Percentiles rank a stretch among this genome's conserved stretches.
Evolutionary conservation across 371 early-diverging fungal species (phyloP).

Genomic region (Rhizopus delemar): DNA sequence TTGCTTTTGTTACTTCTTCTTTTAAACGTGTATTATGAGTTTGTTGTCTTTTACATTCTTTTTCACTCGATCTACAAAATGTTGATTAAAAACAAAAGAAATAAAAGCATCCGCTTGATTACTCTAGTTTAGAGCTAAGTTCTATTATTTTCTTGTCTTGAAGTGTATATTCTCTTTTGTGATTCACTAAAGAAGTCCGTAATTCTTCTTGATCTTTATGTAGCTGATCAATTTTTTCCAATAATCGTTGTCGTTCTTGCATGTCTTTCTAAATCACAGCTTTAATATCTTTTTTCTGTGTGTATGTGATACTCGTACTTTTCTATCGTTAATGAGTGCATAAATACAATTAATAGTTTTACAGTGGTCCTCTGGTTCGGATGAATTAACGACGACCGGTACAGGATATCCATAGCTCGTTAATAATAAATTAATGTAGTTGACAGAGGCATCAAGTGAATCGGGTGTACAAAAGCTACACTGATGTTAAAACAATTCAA

Average conservation of each 20-base stretch:
- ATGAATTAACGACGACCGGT: conserved; percentile 38
- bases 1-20: conserved; percentile 43
- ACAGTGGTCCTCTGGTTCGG: conserved; percentile 31
- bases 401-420: conserved; percentile 47
- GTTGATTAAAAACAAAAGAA: neutral
- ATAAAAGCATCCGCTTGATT: neutral
- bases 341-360: conserved; percentile 45
- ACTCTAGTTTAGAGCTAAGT: conserved; percentile 24
- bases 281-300: neutral
- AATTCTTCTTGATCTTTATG: conserved; percentile 13
- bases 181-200: conserved; percentile 10
- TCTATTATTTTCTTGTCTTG: conserved; percentile 11
- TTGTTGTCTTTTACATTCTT: conserved; percentile 17
- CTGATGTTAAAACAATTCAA: neutral
- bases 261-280: conserved; percentile 17
- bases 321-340: conserved; percentile 36
- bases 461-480: conserved; percentile 28
- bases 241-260: conserved; percentile 10
- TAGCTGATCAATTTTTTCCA: conserved; percentile 12
- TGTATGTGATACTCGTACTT: conserved; percentile 19
- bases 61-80: conserved; percentile 21
- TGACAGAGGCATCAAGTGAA: conserved; percentile 25
- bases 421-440: conserved; percentile 42
- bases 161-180: conserved; percentile 4
- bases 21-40: conserved; percentile 28